phyloP scores from a whole-genome alignment of 768 basidiomycete genomes.

The Suillus paluster region DNA sequence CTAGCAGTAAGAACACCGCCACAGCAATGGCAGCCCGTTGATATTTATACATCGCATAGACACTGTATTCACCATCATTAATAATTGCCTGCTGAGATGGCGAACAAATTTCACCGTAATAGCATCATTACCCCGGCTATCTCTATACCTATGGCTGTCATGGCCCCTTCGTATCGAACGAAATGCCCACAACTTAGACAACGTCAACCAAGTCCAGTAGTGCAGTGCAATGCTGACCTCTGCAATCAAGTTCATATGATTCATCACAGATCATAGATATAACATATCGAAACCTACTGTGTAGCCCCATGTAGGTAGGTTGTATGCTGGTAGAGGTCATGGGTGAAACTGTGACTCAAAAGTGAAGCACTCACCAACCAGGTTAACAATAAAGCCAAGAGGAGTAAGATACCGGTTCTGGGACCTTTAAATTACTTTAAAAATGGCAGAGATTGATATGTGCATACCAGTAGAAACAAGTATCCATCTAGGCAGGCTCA shows the following conservation, averaged over 20 bases:
- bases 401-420: slow-evolving; percentile 66
- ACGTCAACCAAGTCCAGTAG: slow-evolving; percentile 21
- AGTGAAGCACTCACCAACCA: slow-evolving; percentile 26
- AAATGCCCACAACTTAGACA: background rate
- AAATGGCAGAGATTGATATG: background rate
- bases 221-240: background rate
- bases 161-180: background rate
- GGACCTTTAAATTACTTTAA: background rate
- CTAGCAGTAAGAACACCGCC: slow-evolving; percentile 37
- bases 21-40: slow-evolving; percentile 10
- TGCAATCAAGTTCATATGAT: background rate
- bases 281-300: background rate
- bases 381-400: slow-evolving; percentile 57
- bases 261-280: slow-evolving; percentile 2
- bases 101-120: background rate
- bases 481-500: slow-evolving; percentile 29
- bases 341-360: background rate
- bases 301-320: slow-evolving; percentile 17
- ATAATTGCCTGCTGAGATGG: background rate
- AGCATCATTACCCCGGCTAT: slow-evolving; percentile 3
- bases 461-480: slow-evolving; percentile 39
- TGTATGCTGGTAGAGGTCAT: slow-evolving; percentile 17
- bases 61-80: slow-evolving; percentile 8
- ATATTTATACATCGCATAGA: slow-evolving; percentile 22
- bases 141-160: background rate